These are phyloP conservation scores for Solanum acaule DNA, from an alignment of 257 asterid species.

Conservation along the genomic window DNA sequence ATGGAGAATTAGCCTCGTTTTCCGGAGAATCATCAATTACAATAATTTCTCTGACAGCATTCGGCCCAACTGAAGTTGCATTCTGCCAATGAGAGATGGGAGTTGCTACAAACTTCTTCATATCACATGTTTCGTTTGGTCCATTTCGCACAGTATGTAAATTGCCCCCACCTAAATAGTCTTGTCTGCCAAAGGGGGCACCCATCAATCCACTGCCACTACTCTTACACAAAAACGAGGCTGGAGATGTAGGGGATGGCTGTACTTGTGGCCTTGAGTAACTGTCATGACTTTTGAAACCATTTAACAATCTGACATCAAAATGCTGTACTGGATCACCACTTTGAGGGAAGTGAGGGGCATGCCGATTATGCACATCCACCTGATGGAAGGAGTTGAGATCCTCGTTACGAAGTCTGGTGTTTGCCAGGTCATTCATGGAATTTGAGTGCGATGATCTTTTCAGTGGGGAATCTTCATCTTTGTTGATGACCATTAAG, in stretches of 20 bases:
- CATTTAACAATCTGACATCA: conserved; percentile 23
- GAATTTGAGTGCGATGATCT: conserved; percentile 15
- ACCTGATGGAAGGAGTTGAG: conserved; percentile 11
- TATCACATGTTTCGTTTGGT: conserved; percentile 10
- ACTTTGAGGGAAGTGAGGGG: conserved; percentile 9
- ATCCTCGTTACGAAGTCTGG: conserved; percentile 15
- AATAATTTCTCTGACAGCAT: conserved; percentile 25
- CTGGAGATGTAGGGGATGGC: conserved; percentile 17
- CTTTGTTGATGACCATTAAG: conserved; percentile 68
- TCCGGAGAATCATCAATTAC: conserved; percentile 41
- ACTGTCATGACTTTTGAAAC: conserved; percentile 18
- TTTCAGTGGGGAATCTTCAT: conserved; percentile 32
- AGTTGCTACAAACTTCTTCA: conserved; percentile 7
- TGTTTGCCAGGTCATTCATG: conserved; percentile 13
- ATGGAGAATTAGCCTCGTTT: conserved; percentile 5
- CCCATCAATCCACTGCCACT: conserved; percentile 13
- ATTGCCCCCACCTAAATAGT: conserved; percentile 18
- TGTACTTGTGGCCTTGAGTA: conserved; percentile 12
- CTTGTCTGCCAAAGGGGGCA: conserved; percentile 15
- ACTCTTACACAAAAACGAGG: conserved; percentile 18
- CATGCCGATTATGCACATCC: conserved; percentile 15
- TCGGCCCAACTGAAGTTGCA: conserved; percentile 10
- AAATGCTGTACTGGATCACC: conserved; percentile 16
- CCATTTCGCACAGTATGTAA: conserved; percentile 16
- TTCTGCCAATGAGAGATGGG: conserved; percentile 7